Conservation (phyloP, 2,329 filamentous ascomycete species). For the Torrubiella hemipterigena region DNA sequence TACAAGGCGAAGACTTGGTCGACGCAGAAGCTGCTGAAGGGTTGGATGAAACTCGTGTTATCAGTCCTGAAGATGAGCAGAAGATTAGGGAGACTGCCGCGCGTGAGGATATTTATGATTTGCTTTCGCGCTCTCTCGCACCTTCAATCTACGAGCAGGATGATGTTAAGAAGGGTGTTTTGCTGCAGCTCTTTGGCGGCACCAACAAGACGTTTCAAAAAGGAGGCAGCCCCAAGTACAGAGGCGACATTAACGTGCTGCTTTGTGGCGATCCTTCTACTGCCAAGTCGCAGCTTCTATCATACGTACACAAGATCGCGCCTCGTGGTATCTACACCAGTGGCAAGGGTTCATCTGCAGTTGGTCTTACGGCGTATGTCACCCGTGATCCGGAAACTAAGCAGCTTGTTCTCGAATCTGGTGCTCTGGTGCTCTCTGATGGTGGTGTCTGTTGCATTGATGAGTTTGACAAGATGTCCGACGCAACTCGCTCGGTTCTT, state of each 20-base stretch:
- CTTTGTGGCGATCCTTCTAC: constrained; percentile 96
- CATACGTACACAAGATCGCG: constrained; percentile 96
- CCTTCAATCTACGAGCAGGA: constrained; percentile 97
- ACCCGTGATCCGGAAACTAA: constrained; percentile 71
- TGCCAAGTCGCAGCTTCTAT: constrained; percentile 84
- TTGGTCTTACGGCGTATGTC: constrained; percentile 71
- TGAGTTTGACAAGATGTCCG: constrained; percentile 81
- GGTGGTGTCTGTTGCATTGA: constrained; percentile 78
- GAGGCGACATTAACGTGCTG: constrained; percentile 94
- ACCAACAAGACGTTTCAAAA: constrained; percentile 98
- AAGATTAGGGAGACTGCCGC: constrained; percentile 74
- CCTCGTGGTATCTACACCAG: constrained; percentile 77
- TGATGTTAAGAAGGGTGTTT: constrained; percentile 95
- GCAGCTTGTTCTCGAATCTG: constrained; percentile 69
- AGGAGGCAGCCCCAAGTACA: constrained; percentile 87
- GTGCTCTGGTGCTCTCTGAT: constrained; percentile 66
- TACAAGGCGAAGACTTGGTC: constrained; percentile 58
- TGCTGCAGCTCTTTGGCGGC: constrained; percentile 91
- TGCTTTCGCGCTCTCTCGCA: constrained; percentile 79
- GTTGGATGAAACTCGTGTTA: constrained; percentile 75
- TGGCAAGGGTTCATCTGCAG: constrained; percentile 69
- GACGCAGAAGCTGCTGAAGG: constrained; percentile 56
- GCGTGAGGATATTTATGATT: constrained; percentile 81
- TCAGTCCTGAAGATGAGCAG: constrained; percentile 75
- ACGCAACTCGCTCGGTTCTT: constrained; percentile 65